Evolutionary conservation across 176 grass and related monocot species (phyloP).

Genomic region (Eragrostis curvula): DNA sequence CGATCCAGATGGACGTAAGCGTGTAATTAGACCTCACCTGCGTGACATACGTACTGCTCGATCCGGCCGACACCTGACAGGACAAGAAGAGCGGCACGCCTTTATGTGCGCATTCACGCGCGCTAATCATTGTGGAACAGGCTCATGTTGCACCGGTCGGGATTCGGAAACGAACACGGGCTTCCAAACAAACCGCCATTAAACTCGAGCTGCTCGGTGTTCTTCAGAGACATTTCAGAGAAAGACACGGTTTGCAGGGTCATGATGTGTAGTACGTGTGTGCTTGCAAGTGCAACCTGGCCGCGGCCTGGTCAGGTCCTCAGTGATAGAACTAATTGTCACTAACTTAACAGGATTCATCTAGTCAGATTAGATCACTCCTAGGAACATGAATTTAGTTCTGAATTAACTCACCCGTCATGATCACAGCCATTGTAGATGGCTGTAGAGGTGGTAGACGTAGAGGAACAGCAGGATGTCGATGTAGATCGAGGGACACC

Average conservation of each 20-base stretch:
- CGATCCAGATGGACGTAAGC: background rate
- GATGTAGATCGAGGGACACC: too few species aligned
- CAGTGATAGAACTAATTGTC: too few species aligned
- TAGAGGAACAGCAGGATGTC: too few species aligned
- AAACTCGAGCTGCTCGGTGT: background rate
- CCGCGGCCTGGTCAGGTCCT: background rate
- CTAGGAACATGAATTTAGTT: too few species aligned
- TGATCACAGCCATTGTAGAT: too few species aligned
- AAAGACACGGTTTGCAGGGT: background rate
- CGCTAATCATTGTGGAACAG: constrained; percentile 48
- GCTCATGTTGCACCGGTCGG: constrained; percentile 1
- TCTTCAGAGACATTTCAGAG: constrained; percentile 3
- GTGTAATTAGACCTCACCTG: too few species aligned
- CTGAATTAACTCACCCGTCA: too few species aligned
- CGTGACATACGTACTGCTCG: background rate
- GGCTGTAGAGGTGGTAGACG: too few species aligned
- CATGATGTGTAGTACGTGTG: background rate
- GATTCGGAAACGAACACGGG: constrained; percentile 58
- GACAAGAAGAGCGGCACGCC: background rate
- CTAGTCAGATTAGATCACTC: too few species aligned
- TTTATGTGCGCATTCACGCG: background rate
- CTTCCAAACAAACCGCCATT: constrained; percentile 51
- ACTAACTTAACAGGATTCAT: too few species aligned
- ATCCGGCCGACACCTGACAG: background rate
- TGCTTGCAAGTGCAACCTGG: constrained; percentile 18